Evolutionary conservation across 768 basidiomycete genomes (phyloP).

Genomic region (Tulasnella sp.): DNA sequence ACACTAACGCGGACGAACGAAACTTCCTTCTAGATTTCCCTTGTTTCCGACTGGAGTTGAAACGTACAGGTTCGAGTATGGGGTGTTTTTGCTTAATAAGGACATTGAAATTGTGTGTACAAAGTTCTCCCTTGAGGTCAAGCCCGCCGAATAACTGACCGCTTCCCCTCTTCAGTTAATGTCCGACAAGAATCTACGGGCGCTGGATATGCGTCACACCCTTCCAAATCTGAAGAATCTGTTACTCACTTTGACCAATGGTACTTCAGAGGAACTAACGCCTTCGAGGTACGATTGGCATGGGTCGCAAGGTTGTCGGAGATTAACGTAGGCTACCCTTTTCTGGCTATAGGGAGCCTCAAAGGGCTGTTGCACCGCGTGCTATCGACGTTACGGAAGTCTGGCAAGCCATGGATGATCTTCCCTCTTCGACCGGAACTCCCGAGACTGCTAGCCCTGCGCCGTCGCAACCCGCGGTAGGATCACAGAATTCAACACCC

Average conservation of each 20-base stretch:
- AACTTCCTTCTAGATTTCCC: conserved; percentile 58
- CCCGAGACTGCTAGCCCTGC: not conserved
- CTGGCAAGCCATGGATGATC: not conserved
- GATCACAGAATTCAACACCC: not conserved
- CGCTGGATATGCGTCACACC: conserved; percentile 90
- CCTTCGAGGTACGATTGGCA: not conserved
- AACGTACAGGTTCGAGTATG: conserved; percentile 95
- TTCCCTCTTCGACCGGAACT: not conserved
- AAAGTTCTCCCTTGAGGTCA: not conserved
- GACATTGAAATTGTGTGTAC: conserved; percentile 77
- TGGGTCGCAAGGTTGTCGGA: not conserved
- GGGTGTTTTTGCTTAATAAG: conserved; percentile 92
- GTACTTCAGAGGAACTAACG: conserved; percentile 31
- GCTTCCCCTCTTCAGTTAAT: conserved; percentile 49
- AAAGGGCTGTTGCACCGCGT: not conserved
- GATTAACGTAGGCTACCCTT: not conserved
- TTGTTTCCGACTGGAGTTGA: conserved; percentile 88
- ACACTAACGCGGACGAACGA: too few species aligned
- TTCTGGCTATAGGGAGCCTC: not conserved
- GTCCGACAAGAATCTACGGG: conserved; percentile 77
- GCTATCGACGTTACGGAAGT: not conserved
- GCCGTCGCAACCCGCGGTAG: not conserved
- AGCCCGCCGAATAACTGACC: not conserved
- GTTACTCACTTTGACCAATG: conserved; percentile 70
- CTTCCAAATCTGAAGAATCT: conserved; percentile 94